These are phyloP conservation scores for Xylaria nigripes DNA, from an alignment of 495 filamentous ascomycete genomes.

Conservation along the genomic window DNA sequence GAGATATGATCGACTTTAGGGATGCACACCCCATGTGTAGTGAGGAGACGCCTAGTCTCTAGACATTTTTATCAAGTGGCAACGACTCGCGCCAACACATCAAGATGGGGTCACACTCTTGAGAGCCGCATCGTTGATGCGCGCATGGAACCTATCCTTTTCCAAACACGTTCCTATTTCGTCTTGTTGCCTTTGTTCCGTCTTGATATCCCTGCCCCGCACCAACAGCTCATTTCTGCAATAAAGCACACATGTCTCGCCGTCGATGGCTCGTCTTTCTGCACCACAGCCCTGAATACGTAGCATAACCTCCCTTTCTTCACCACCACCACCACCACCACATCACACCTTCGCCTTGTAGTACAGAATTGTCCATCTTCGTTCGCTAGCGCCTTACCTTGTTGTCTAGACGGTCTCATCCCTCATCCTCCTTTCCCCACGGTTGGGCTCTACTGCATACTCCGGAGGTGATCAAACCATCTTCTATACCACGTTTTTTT, in stretches of 20 bases:
- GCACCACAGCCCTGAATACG: conserved; percentile 43
- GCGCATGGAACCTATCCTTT: conserved; percentile 41
- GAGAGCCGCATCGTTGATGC: conserved; percentile 55
- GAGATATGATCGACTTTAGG: conserved; percentile 38
- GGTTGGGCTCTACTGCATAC: conserved; percentile 51
- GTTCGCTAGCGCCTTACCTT: conserved; percentile 31
- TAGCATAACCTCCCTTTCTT: conserved; percentile 41
- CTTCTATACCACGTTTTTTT: conserved; percentile 14
- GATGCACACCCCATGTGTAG: conserved; percentile 45
- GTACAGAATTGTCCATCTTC: conserved; percentile 35
- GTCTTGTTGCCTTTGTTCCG: conserved; percentile 38
- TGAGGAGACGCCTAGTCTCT: conserved; percentile 53
- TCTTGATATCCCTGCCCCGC: conserved; percentile 43
- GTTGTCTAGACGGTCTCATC: conserved; percentile 22
- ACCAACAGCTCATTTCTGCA: conserved; percentile 44
- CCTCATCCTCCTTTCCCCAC: conserved; percentile 25
- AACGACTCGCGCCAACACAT: conserved; percentile 87
- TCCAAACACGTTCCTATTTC: conserved; percentile 38
- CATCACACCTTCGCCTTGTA: conserved; percentile 34
- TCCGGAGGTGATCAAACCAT: conserved; percentile 24
- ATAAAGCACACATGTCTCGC: conserved; percentile 58
- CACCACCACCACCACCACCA: conserved; percentile 29
- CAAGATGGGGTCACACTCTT: conserved; percentile 57
- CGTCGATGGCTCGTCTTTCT: conserved; percentile 41
- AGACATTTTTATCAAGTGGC: conserved; percentile 63